Conservation (phyloP, 768 basidiomycete genomes). For the Clitopilus passeckerianus region DNA sequence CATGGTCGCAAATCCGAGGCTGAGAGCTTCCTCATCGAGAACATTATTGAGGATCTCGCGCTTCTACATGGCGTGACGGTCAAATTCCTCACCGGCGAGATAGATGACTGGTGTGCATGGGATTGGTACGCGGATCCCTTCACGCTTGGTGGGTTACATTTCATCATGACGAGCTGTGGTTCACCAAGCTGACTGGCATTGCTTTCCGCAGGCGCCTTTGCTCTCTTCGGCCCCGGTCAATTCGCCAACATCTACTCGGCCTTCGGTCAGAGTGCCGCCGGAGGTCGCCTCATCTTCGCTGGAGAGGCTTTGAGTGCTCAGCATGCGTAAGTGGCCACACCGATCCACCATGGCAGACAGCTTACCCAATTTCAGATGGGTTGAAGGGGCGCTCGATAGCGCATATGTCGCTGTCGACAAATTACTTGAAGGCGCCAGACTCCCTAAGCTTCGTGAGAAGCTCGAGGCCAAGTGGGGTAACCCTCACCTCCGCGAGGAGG, state of each 20-base stretch:
- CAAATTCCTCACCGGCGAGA: not conserved
- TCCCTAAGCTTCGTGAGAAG: not conserved
- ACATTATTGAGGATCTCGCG: not conserved
- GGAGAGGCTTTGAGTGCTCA: not conserved
- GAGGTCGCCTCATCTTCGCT: not conserved
- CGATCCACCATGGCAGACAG: not conserved
- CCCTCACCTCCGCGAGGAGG: not conserved
- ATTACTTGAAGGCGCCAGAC: not conserved
- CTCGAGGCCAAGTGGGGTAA: not conserved
- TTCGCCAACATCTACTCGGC: not conserved
- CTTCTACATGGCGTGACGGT: not conserved
- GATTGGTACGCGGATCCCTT: not conserved
- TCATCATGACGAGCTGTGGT: not conserved
- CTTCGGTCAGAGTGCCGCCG: not conserved
- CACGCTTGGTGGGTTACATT: not conserved
- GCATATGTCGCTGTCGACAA: not conserved
- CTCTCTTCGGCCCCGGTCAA: not conserved
- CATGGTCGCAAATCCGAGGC: constrained; percentile 3
- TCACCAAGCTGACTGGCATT: not conserved
- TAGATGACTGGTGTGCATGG: not conserved
- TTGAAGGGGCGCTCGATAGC: not conserved
- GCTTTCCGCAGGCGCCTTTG: not conserved
- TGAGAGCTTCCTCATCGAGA: not conserved
- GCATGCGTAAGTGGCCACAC: not conserved
- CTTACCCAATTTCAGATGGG: not conserved